These are phyloP conservation scores for Mucor circinelloides DNA, from an alignment of 371 early-diverging fungal species.

Conservation along the genomic window DNA sequence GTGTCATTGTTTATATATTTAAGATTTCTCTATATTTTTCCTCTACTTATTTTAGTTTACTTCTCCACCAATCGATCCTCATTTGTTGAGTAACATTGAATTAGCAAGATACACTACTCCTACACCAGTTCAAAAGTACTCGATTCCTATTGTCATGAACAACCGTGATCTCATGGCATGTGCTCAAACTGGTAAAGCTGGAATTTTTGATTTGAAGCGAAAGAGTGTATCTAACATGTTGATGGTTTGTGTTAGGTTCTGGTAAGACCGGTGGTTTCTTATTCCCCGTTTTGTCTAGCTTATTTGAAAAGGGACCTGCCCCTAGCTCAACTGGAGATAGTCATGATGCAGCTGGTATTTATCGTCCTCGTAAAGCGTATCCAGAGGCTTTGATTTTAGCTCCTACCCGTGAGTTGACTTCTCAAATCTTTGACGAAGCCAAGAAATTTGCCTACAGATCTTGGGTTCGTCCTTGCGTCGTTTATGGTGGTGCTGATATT, in stretches of 20 bases:
- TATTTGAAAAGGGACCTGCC: conserved; percentile 91
- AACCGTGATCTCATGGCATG: conserved; percentile 84
- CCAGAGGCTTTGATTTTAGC: conserved; percentile 90
- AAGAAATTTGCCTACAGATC: conserved; percentile 87
- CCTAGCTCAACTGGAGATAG: conserved; percentile 52
- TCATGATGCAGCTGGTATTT: conserved; percentile 57
- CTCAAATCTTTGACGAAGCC: conserved; percentile 89
- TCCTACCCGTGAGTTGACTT: conserved; percentile 98
- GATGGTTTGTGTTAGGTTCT: conserved; percentile 67
- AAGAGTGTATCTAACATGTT: neutral
- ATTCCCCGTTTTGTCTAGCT: conserved; percentile 86
- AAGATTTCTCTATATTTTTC: neutral
- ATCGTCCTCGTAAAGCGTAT: conserved; percentile 84
- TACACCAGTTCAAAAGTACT: conserved; percentile 95
- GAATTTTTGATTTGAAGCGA: neutral
- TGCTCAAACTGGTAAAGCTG: conserved; percentile 82
- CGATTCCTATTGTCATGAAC: conserved; percentile 85
- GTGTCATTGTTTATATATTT: conserved; percentile 29
- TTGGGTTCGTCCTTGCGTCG: conserved; percentile 87
- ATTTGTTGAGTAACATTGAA: conserved; percentile 90
- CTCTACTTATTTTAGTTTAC: conserved; percentile 40
- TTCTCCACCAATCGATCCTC: conserved; percentile 79
- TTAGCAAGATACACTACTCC: conserved; percentile 90
- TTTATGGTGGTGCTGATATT: conserved; percentile 95
- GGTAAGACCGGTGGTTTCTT: conserved; percentile 93